These are phyloP conservation scores for Hemisphaericaspora nanyangensis DNA, from an alignment of 805 yeast genomes.

Conservation along the genomic window DNA sequence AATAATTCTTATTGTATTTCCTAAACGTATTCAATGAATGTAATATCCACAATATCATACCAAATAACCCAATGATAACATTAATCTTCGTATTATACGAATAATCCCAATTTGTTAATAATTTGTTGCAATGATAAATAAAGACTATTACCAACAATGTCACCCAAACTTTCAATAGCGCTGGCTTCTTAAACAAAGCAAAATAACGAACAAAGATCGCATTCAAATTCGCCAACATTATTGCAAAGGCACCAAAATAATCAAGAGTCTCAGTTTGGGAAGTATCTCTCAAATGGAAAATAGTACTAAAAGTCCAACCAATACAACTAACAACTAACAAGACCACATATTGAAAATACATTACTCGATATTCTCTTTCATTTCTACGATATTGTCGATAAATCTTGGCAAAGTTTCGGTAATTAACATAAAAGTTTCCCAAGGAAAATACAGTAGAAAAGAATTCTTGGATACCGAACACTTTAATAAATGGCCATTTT, in stretches of 20 bases:
- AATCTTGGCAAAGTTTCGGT: slow-evolving; percentile 24
- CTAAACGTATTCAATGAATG: slow-evolving; percentile 23
- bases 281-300: slow-evolving; percentile 38
- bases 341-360: slow-evolving; percentile 28
- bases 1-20: slow-evolving; percentile 11
- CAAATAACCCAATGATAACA: slow-evolving; percentile 25
- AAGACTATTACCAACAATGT: slow-evolving; percentile 15
- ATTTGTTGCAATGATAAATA: slow-evolving; percentile 23
- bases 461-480: slow-evolving; percentile 35
- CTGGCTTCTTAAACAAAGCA: slow-evolving; percentile 15
- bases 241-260: slow-evolving; percentile 39
- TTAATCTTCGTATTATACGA: slow-evolving; percentile 32
- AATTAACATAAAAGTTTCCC: slow-evolving; percentile 34
- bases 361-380: slow-evolving; percentile 14
- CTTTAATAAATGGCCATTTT: slow-evolving; percentile 40
- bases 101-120: slow-evolving; percentile 36
- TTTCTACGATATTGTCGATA: slow-evolving; percentile 20
- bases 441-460: slow-evolving; percentile 32
- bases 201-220: slow-evolving; percentile 30
- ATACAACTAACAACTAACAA: slow-evolving; percentile 24
- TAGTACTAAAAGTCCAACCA: slow-evolving; percentile 37
- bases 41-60: slow-evolving; percentile 30
- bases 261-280: slow-evolving; percentile 38
- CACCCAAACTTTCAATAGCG: slow-evolving; percentile 4
- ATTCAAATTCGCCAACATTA: slow-evolving; percentile 33